A percentile compares a stretch with the other conserved stretches of the same genome.
phyloP scores from a whole-genome alignment of 2,329 filamentous ascomycete genomes.

The Talaromyces marneffei region DNA sequence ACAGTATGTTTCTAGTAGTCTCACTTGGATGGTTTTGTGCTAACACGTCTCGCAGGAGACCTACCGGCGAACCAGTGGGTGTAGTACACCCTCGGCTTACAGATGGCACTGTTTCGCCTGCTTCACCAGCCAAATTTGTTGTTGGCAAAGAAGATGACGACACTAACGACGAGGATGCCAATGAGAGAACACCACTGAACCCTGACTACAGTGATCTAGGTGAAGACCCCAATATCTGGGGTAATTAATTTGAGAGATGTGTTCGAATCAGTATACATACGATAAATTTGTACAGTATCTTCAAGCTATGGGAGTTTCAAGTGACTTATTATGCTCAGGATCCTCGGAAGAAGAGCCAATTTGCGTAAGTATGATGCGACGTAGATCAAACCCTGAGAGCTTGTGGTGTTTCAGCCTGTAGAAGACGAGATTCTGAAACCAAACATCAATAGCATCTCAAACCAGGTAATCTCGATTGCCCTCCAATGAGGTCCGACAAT shows the following conservation, averaged over 20 bases:
- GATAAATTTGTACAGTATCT: neutral
- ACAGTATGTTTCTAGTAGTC: slow-evolving; percentile 23
- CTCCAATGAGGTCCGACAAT: neutral
- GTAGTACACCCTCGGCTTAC: slow-evolving; percentile 14
- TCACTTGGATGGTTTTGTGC: slow-evolving; percentile 4
- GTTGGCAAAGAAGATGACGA: slow-evolving; percentile 17
- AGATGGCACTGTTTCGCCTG: slow-evolving; percentile 5
- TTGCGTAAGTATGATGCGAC: slow-evolving; percentile 2
- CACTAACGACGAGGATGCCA: slow-evolving; percentile 18
- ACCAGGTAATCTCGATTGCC: neutral
- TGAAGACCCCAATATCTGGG: slow-evolving; percentile 28
- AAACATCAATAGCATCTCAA: neutral
- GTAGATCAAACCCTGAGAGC: slow-evolving; percentile 7
- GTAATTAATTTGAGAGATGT: slow-evolving; percentile 12
- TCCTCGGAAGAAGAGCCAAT: neutral
- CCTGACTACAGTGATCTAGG: slow-evolving; percentile 30
- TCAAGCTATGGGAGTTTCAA: neutral
- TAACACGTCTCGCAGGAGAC: slow-evolving; percentile 26
- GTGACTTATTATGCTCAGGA: neutral
- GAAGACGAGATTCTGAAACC: neutral
- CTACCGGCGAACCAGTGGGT: slow-evolving; percentile 27
- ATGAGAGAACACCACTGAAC: slow-evolving; percentile 16
- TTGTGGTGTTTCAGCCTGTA: neutral
- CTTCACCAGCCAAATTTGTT: neutral
- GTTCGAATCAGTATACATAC: neutral